Conservation (phyloP, 352 stramenopile species). For the Phytophthora pinifolia region DNA sequence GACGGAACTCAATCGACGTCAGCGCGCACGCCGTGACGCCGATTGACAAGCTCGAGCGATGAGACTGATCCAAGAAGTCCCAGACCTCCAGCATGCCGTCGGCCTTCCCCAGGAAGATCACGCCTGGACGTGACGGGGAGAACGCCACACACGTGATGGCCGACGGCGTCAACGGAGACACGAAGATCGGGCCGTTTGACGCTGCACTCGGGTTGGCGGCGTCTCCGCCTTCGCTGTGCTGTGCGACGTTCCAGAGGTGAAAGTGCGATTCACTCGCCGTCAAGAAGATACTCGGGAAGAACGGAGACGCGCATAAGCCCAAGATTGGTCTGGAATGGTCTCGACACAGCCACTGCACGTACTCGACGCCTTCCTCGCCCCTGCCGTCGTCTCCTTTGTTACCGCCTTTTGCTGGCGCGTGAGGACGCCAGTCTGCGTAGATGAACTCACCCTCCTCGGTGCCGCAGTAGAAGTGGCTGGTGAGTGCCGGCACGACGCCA, state of each 20-base stretch:
- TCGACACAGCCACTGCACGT: conserved; percentile 89
- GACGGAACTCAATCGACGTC: conserved; percentile 85
- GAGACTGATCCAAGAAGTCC: conserved; percentile 93
- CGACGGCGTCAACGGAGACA: conserved; percentile 75
- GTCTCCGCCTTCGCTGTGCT: conserved; percentile 26
- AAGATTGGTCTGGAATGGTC: conserved; percentile 89
- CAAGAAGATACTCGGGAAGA: conserved; percentile 90
- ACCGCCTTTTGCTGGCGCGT: conserved; percentile 42
- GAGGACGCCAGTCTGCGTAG: conserved; percentile 87
- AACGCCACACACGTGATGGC: conserved; percentile 87
- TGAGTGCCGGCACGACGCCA: conserved; percentile 23
- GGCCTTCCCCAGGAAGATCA: conserved; percentile 87
- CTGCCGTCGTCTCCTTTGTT: conserved; percentile 42
- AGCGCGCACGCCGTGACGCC: conserved; percentile 85
- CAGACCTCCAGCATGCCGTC: conserved; percentile 93
- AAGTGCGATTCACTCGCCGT: conserved; percentile 90
- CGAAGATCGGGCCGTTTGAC: conserved; percentile 80
- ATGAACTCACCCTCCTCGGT: conserved; percentile 91
- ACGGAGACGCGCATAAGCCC: conserved; percentile 83
- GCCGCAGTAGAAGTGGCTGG: conserved; percentile 78
- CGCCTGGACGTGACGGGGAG: conserved; percentile 85
- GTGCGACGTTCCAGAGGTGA: conserved; percentile 91
- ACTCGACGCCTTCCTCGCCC: conserved; percentile 75
- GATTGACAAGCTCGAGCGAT: conserved; percentile 78
- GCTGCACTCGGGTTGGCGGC: conserved; percentile 7